A percentile compares a stretch with the other conserved stretches of the same genome.
phyloP scores from a whole-genome alignment of 139 green algal species.

The Protoeuglena noctilucae region DNA sequence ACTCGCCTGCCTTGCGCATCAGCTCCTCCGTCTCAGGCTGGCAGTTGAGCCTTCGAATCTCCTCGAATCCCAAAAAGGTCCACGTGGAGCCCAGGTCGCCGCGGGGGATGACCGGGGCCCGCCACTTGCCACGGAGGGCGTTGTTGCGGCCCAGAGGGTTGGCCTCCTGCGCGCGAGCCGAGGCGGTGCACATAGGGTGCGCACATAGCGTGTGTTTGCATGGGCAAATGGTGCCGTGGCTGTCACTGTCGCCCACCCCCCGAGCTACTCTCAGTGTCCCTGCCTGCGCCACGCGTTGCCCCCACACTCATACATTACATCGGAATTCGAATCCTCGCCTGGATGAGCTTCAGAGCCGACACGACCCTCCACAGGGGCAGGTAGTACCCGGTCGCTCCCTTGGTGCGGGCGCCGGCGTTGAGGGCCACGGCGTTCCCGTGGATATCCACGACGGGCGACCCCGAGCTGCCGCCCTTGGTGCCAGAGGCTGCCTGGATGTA shows the following conservation, averaged over 20 bases:
- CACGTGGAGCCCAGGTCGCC: conserved; percentile 67
- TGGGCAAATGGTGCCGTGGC: too few relatives aligned
- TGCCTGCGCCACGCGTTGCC: too few relatives aligned
- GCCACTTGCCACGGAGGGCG: conserved; percentile 17
- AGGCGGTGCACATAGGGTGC: too few relatives aligned
- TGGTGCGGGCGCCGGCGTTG: conserved; percentile 77
- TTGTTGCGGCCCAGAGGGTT: too few relatives aligned
- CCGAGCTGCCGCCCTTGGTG: conserved; percentile 34
- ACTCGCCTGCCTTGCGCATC: conserved; percentile 29
- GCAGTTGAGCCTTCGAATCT: conserved; percentile 66
- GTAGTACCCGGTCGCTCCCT: conserved; percentile 72
- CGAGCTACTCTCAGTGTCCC: too few relatives aligned
- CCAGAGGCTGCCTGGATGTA: conserved; percentile 59
- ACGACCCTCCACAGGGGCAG: conserved; percentile 69
- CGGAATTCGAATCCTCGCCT: conserved; percentile 11
- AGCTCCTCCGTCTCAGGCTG: conserved; percentile 44
- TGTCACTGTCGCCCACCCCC: too few relatives aligned
- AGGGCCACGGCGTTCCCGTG: conserved; percentile 61
- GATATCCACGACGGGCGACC: conserved; percentile 63
- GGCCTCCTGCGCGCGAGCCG: too few relatives aligned
- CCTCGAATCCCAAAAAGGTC: conserved; percentile 81
- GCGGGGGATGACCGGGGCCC: conserved; percentile 23
- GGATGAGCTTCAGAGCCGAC: conserved; percentile 50
- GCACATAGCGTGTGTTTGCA: too few relatives aligned
- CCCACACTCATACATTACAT: too few relatives aligned